Evolutionary conservation across 208 protist genomes (phyloP).

Genomic region (Leishmania tarentolae): DNA sequence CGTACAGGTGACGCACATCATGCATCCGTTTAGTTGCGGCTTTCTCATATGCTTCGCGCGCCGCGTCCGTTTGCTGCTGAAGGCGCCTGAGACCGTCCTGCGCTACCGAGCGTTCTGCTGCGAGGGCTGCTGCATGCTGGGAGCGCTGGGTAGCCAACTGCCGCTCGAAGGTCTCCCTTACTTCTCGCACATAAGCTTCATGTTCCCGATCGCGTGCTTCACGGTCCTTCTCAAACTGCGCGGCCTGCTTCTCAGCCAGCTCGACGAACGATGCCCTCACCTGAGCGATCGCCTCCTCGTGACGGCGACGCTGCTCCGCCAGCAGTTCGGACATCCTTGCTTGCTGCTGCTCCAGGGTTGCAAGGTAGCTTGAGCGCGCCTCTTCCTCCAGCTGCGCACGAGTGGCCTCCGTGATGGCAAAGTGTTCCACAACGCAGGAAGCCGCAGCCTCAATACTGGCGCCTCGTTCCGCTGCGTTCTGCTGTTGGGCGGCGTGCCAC

Average conservation of each 20-base stretch:
- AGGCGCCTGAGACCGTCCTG: slow-evolving; percentile 12
- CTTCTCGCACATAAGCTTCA: not conserved
- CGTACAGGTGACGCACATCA: slow-evolving; percentile 3
- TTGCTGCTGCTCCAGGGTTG: slow-evolving; percentile 20
- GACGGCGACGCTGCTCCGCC: slow-evolving; percentile 15
- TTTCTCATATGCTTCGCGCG: not conserved
- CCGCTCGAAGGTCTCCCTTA: slow-evolving; percentile 7
- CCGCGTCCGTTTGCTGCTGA: slow-evolving; percentile 14
- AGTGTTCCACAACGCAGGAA: not conserved
- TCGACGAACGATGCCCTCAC: slow-evolving; percentile 2
- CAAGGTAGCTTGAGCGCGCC: slow-evolving; percentile 10
- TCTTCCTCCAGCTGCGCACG: slow-evolving; percentile 16
- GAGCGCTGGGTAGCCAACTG: slow-evolving; percentile 12
- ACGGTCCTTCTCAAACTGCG: not conserved
- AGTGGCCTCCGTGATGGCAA: slow-evolving; percentile 6
- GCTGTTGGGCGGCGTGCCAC: slow-evolving; percentile 6
- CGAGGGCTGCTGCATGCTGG: slow-evolving; percentile 8
- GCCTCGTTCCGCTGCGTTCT: not conserved
- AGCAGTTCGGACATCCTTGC: slow-evolving; percentile 2
- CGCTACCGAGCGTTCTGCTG: not conserved
- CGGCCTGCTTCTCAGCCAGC: not conserved
- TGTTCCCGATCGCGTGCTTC: slow-evolving; percentile 9
- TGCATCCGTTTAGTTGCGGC: slow-evolving; percentile 1
- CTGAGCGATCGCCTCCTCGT: slow-evolving; percentile 11
- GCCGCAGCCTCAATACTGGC: slow-evolving; percentile 12